Conservation (phyloP, 83 land plant genomes). For the Thuja plicata region DNA sequence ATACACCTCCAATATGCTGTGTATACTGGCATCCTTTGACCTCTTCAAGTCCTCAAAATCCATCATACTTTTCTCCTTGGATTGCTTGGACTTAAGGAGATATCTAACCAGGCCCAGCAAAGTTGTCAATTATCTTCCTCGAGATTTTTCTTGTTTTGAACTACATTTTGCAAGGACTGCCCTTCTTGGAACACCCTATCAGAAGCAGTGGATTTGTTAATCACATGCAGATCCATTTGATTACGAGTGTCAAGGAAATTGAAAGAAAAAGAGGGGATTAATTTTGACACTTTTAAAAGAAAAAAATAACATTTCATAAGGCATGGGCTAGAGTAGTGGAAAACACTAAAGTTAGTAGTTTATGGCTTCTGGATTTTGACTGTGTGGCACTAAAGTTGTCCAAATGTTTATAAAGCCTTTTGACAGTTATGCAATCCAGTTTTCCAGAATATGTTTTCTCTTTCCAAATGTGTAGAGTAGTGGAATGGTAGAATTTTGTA, state of each 20-base stretch:
- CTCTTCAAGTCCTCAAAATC: neutral
- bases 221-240: neutral
- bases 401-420: neutral
- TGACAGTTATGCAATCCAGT: neutral
- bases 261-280: neutral
- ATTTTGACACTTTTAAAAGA: neutral
- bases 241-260: neutral
- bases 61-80: neutral
- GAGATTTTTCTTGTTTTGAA: neutral
- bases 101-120: neutral
- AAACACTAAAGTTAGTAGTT: no score
- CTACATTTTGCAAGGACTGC: neutral
- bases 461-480: neutral
- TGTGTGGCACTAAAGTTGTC: neutral
- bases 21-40: neutral
- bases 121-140: neutral
- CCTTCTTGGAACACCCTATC: no score
- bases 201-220: neutral
- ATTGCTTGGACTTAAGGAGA: neutral
- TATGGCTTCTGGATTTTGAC: no score
- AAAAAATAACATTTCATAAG: neutral
- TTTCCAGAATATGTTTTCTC: neutral
- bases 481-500: neutral
- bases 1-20: neutral
- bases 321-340: neutral